Conservation (phyloP, 2,329 filamentous ascomycete species). For the Botrytis deweyae region DNA sequence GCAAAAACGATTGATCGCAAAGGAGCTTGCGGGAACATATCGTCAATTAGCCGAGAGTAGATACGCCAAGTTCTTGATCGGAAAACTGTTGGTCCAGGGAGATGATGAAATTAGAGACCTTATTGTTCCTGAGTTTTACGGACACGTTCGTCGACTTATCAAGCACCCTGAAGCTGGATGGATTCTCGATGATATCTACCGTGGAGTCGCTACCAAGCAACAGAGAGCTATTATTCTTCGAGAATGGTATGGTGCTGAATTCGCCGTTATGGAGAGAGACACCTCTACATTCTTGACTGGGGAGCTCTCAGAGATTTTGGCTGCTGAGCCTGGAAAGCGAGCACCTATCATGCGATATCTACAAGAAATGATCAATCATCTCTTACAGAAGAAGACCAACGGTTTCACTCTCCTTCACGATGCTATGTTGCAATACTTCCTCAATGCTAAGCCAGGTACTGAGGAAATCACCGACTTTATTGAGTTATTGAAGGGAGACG, state of each 20-base stretch:
- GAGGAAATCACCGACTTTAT: conserved; percentile 84
- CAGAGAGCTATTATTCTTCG: conserved; percentile 84
- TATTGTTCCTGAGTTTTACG: conserved; percentile 93
- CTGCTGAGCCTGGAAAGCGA: conserved; percentile 78
- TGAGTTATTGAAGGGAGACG: conserved; percentile 87
- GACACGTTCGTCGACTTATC: conserved; percentile 87
- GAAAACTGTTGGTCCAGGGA: conserved; percentile 91
- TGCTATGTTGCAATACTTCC: conserved; percentile 95
- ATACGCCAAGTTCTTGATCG: conserved; percentile 96
- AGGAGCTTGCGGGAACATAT: conserved; percentile 82
- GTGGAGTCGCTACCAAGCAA: conserved; percentile 77
- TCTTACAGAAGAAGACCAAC: conserved; percentile 94
- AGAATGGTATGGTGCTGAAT: conserved; percentile 97
- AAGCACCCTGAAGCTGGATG: conserved; percentile 95
- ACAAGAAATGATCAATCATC: conserved; percentile 81
- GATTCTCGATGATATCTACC: conserved; percentile 97
- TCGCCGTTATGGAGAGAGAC: conserved; percentile 71
- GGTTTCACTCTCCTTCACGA: conserved; percentile 98
- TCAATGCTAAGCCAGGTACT: conserved; percentile 72
- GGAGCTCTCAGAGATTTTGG: conserved; percentile 74
- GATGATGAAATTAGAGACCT: conserved; percentile 83
- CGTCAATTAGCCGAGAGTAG: conserved; percentile 84
- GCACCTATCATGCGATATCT: conserved; percentile 83
- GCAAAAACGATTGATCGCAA: conserved; percentile 82
- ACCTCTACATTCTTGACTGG: conserved; percentile 48